Evolutionary conservation across 495 filamentous ascomycete species (phyloP).

Genomic region (Aspergillus hancockii): DNA sequence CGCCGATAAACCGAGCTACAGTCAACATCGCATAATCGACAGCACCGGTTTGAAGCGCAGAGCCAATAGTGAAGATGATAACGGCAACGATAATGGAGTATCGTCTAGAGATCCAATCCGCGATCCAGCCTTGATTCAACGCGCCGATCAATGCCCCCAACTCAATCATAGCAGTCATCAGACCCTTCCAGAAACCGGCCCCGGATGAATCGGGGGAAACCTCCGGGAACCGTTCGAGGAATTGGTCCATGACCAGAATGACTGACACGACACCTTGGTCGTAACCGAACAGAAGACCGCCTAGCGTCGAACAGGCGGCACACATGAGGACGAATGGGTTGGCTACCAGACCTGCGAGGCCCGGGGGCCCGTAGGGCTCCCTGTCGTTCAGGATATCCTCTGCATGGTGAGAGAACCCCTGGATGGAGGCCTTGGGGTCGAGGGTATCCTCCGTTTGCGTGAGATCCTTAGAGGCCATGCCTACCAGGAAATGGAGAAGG

Average conservation of each 20-base stretch:
- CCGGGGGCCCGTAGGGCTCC: conserved; percentile 48
- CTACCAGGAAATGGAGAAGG: background rate
- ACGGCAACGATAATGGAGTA: conserved; percentile 59
- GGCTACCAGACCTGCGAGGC: conserved; percentile 48
- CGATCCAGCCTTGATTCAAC: conserved; percentile 59
- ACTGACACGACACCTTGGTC: conserved; percentile 59
- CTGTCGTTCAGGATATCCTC: conserved; percentile 38
- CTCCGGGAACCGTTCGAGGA: conserved; percentile 49
- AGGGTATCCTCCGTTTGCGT: background rate
- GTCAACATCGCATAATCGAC: conserved; percentile 58
- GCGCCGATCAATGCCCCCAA: conserved; percentile 57
- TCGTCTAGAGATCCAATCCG: conserved; percentile 58
- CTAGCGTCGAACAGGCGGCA: conserved; percentile 55
- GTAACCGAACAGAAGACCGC: conserved; percentile 60
- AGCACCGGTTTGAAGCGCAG: conserved; percentile 56
- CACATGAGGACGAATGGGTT: conserved; percentile 54
- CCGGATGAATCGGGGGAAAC: conserved; percentile 43
- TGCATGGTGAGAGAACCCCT: conserved; percentile 45
- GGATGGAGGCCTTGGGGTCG: conserved; percentile 17
- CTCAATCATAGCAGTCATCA: conserved; percentile 63
- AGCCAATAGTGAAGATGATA: conserved; percentile 55
- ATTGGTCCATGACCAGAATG: conserved; percentile 59
- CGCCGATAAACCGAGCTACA: conserved; percentile 61
- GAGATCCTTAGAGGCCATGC: background rate
- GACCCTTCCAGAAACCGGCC: conserved; percentile 58